Conservation (phyloP, 2,329 filamentous ascomycete species). For the Fusarium sp. region DNA sequence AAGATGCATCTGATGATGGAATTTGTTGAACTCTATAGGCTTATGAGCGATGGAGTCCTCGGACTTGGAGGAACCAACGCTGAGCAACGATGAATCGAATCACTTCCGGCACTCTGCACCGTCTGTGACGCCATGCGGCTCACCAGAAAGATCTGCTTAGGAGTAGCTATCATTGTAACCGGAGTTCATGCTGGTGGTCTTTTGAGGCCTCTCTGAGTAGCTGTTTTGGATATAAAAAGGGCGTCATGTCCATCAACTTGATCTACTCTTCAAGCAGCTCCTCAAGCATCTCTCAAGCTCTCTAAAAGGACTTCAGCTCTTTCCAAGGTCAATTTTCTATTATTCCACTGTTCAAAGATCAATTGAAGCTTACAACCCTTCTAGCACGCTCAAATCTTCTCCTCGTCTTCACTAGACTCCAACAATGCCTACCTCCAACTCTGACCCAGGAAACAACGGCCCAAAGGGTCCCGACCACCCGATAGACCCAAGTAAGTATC, state of each 20-base stretch:
- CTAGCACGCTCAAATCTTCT: background rate
- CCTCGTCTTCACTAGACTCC: background rate
- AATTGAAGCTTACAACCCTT: background rate
- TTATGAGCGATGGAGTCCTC: constrained; percentile 10
- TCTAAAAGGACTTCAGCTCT: background rate
- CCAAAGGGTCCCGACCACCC: constrained; percentile 14
- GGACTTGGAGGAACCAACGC: constrained; percentile 1
- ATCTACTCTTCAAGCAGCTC: background rate
- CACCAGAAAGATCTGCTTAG: background rate
- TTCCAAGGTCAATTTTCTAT: background rate
- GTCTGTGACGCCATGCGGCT: constrained; percentile 22
- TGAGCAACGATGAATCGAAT: constrained; percentile 31
- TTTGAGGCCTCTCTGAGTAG: background rate
- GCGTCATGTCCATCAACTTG: background rate
- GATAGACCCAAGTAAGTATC: constrained; percentile 25
- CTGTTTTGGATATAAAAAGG: constrained; percentile 9
- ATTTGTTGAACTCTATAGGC: background rate
- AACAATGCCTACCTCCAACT: constrained; percentile 18
- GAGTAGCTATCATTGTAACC: background rate
- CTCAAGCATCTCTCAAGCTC: background rate
- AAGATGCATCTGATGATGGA: constrained; percentile 15
- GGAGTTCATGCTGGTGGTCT: background rate
- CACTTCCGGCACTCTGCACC: constrained; percentile 6
- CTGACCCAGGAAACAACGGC: constrained; percentile 18
- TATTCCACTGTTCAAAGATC: background rate